Base-by-base conservation (phyloP, 805 yeast genomes). In the Yamadazyma tumulicola region DNA sequence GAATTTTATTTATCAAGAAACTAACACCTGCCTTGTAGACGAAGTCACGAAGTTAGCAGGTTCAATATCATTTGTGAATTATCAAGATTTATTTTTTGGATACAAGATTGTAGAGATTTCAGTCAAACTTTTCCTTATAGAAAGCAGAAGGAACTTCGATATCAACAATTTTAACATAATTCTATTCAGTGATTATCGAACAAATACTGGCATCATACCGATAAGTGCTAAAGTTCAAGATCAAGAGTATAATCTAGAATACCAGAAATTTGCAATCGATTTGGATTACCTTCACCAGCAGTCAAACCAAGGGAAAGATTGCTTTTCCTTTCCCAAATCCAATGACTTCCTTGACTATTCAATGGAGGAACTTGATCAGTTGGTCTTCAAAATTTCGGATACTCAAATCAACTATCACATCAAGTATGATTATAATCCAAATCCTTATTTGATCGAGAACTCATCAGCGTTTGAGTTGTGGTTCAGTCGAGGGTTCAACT, bases 401-500 rank as follows among this genome's bases (percentile, higher is more conserved):
- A 18, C 29, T 8, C 14, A 21, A 5, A 5, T 35, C 5, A 26
- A 35, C 16, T 37, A 12, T 28, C 16, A 30, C 10, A 9, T 64
- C 52, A 54, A 52, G 3, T 45, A 50, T 0, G 46, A 52, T 28
- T 34, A 47, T 2, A 35, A 45, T 0, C 38, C 50, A 0, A 30
- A 41, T 1, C 81, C 83, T 0, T 45, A 45, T 9, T 48, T 76
- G 7, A 37, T 66, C 1, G 52, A 54, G 14, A 50, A 52, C 32
- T 59, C 66, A 18, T 35, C 49, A 0, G 46, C 50, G 5, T 61
- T 61, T 40, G 80, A 80, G 37, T 39, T 76, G 26, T 81, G 87
- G 87, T 48, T 59, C 5, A 68, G 73, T 37, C 34, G 43, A 13
- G 77, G 74, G 31, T 15, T 28, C 29, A 39, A 38, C 12, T 54